Evolutionary conservation across 306 rosid genomes (phyloP).

Genomic region (Rosa persica): DNA sequence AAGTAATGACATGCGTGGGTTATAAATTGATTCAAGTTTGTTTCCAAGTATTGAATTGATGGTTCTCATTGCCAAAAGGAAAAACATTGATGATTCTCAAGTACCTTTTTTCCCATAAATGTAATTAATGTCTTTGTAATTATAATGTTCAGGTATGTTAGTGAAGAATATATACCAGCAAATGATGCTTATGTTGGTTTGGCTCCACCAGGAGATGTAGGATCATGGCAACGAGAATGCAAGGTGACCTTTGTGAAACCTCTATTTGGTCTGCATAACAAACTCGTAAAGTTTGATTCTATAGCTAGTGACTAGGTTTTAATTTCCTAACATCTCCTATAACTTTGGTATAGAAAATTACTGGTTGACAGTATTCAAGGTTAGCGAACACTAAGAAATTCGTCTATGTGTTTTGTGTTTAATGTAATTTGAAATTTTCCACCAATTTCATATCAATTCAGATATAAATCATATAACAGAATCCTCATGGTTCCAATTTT

Average conservation of each 20-base stretch:
- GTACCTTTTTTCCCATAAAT: neutral
- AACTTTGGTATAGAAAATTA: neutral
- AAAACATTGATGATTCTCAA: neutral
- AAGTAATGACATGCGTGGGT: neutral
- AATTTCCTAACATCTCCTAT: neutral
- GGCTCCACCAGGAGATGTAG: constrained; percentile 54
- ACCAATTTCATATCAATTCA: too few species aligned
- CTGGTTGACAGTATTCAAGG: neutral
- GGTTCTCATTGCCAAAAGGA: neutral
- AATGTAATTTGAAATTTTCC: neutral
- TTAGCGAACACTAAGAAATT: neutral
- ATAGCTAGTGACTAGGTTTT: neutral
- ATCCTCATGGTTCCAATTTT: neutral
- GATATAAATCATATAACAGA: neutral
- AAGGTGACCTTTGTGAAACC: constrained; percentile 50
- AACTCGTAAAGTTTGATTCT: neutral
- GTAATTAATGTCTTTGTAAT: constrained; percentile 7
- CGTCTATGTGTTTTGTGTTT: neutral
- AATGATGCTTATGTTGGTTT: constrained; percentile 51
- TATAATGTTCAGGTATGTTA: constrained; percentile 29
- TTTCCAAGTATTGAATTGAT: neutral
- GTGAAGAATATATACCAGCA: constrained; percentile 29
- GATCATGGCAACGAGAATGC: constrained; percentile 79
- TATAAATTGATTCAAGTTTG: neutral
- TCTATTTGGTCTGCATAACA: neutral